These are phyloP conservation scores for Russula virescens DNA, from an alignment of 768 basidiomycete genomes.

Conservation along the genomic window DNA sequence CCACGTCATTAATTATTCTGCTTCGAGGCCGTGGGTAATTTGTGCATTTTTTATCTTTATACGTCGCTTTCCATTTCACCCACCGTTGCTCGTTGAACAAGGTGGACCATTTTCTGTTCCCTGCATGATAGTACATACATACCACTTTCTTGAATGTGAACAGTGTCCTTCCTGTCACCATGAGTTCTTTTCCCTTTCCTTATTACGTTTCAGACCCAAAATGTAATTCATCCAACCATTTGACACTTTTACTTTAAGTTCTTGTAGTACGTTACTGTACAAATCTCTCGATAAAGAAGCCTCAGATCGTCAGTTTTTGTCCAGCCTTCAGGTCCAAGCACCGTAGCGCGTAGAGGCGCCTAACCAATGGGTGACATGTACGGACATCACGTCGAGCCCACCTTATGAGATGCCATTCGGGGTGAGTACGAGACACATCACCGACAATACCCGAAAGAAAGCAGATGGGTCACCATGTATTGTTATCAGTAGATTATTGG, in stretches of 20 bases:
- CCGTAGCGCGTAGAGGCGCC: no score
- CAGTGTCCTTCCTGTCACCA: background rate
- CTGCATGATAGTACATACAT: background rate
- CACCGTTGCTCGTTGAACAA: background rate
- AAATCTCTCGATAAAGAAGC: conserved; percentile 2
- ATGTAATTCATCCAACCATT: conserved; percentile 4
- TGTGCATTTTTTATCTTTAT: background rate
- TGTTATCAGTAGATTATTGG: no score
- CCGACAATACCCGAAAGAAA: no score
- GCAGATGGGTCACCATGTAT: no score
- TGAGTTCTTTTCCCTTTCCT: background rate
- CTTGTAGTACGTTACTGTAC: conserved; percentile 18
- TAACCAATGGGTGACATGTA: no score
- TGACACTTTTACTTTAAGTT: conserved; percentile 1
- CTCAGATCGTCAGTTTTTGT: no score
- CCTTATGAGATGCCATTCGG: no score
- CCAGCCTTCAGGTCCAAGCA: no score
- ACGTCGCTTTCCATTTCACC: background rate
- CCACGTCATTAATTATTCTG: background rate
- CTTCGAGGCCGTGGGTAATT: background rate
- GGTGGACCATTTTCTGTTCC: background rate
- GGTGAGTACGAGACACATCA: no score
- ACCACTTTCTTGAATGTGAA: conserved; percentile 2
- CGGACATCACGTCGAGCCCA: no score
- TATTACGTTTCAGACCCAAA: background rate